phyloP scores from a whole-genome alignment of 192 early-diverging fungal genomes.

The Funneliformis mosseae region DNA sequence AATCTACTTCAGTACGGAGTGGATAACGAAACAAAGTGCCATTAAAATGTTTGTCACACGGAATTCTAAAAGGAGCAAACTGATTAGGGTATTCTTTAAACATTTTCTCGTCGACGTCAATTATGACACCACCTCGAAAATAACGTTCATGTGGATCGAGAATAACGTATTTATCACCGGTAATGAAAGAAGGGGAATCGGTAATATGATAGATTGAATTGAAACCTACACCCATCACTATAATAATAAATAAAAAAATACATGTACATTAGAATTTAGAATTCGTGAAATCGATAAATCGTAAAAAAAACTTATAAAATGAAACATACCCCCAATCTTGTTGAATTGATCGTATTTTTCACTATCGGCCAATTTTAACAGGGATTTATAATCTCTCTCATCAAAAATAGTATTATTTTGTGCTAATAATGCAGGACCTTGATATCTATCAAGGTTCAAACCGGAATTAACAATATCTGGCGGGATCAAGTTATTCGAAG shows the following conservation, averaged over 20 bases:
- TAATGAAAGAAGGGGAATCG: no score
- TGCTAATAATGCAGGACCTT: neutral
- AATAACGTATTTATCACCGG: constrained; percentile 14
- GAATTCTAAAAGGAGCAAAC: neutral
- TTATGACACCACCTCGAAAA: no score
- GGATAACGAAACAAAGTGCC: constrained; percentile 48
- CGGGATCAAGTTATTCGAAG: neutral
- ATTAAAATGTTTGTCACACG: constrained; percentile 27
- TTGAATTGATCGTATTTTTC: constrained; percentile 27
- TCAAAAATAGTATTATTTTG: constrained; percentile 31
- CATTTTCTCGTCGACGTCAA: neutral
- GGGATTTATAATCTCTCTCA: constrained; percentile 21
- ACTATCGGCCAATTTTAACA: constrained; percentile 29
- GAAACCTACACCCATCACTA: neutral
- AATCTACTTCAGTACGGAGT: constrained; percentile 34
- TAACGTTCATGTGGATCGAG: constrained; percentile 34
- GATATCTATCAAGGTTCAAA: no score
- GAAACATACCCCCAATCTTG: constrained; percentile 2
- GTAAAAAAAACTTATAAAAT: no score
- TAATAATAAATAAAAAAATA: no score
- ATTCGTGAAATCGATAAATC: no score
- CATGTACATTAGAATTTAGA: no score
- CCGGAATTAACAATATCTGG: no score
- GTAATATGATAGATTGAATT: neutral
- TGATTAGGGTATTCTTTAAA: constrained; percentile 29